Conservation (phyloP, 805 yeast genomes). For the Priceomyces carsonii region DNA sequence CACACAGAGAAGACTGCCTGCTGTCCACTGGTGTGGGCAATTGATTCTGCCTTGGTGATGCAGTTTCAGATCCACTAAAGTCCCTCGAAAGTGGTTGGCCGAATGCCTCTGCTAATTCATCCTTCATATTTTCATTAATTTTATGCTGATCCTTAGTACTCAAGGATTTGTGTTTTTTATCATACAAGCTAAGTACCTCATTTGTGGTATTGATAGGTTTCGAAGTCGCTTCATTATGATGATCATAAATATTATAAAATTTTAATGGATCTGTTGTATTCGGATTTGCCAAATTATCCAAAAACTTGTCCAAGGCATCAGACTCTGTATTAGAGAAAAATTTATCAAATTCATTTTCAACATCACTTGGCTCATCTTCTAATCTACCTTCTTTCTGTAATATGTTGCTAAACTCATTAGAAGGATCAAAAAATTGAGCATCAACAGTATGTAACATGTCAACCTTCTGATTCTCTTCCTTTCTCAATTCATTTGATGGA, state of each 20-base stretch:
- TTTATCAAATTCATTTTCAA: conserved; percentile 32
- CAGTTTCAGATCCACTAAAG: conserved; percentile 11
- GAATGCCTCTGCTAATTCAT: conserved; percentile 35
- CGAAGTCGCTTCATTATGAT: conserved; percentile 2
- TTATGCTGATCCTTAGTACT: conserved; percentile 1
- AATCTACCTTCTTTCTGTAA: neutral
- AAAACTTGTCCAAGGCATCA: conserved; percentile 39
- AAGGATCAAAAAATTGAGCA: no score
- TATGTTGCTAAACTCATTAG: no score
- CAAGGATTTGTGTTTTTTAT: neutral
- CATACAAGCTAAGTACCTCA: neutral
- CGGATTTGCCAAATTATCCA: conserved; percentile 39
- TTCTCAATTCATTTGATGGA: no score
- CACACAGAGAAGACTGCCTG: conserved; percentile 21
- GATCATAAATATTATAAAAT: conserved; percentile 23
- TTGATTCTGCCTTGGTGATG: conserved; percentile 15
- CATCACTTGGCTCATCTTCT: conserved; percentile 11
- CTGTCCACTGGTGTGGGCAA: conserved; percentile 37
- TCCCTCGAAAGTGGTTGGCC: conserved; percentile 23
- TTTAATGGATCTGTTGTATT: conserved; percentile 29
- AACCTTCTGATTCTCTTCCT: no score
- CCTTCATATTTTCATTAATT: conserved; percentile 19
- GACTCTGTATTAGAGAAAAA: conserved; percentile 38
- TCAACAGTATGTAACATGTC: no score
- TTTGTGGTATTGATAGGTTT: conserved; percentile 5